Conservation (phyloP, 805 yeast genomes). For the Danielia oregonensis region DNA sequence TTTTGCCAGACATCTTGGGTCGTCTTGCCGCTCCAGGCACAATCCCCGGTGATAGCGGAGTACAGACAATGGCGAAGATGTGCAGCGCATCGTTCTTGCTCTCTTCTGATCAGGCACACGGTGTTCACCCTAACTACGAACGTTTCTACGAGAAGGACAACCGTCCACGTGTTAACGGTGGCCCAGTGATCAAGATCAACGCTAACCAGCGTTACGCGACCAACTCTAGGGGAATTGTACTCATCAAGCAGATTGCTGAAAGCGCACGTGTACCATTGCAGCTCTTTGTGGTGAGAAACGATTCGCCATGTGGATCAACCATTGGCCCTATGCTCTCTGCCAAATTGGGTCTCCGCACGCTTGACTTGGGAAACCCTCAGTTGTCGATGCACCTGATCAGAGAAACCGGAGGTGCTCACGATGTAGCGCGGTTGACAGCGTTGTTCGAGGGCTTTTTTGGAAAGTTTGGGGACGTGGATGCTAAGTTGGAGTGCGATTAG, state of each 20-base stretch:
- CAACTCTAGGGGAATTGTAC: conserved; percentile 82
- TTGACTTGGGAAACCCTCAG: conserved; percentile 90
- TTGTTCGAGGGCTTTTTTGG: conserved; percentile 63
- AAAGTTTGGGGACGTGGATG: conserved; percentile 26
- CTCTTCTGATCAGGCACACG: conserved; percentile 97
- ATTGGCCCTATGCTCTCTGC: conserved; percentile 93
- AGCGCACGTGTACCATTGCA: conserved; percentile 76
- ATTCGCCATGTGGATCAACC: conserved; percentile 93
- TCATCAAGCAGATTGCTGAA: conserved; percentile 70
- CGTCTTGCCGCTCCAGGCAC: conserved; percentile 48
- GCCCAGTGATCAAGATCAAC: conserved; percentile 90
- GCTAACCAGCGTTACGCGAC: conserved; percentile 96
- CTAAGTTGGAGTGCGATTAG: conserved; percentile 23
- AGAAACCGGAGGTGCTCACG: conserved; percentile 83
- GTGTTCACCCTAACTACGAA: conserved; percentile 89
- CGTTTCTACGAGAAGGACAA: conserved; percentile 73
- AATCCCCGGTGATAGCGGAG: conserved; percentile 18
- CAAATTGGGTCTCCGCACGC: conserved; percentile 78
- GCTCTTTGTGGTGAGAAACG: conserved; percentile 88
- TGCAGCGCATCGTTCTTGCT: conserved; percentile 62
- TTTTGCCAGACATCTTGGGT: conserved; percentile 72
- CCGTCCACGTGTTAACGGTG: conserved; percentile 76
- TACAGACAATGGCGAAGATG: conserved; percentile 49
- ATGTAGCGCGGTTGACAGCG: conserved; percentile 57
- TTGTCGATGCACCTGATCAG: conserved; percentile 91